Evolutionary conservation across 176 grass and related monocot species (phyloP).

Genomic region (Lolium rigidum): DNA sequence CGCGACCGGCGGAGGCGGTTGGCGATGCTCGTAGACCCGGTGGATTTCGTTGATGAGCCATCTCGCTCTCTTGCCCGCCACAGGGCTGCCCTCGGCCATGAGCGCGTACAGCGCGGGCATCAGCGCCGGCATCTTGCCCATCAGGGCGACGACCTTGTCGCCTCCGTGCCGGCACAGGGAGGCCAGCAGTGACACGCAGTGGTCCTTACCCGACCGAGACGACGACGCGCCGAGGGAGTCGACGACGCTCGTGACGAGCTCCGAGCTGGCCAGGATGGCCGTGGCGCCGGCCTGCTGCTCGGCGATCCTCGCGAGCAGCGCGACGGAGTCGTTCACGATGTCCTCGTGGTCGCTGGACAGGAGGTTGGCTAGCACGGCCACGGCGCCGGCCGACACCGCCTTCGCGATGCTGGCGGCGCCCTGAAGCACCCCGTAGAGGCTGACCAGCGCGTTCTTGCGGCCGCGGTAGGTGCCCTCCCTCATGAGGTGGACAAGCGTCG

Average conservation of each 20-base stretch:
- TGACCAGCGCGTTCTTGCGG: slow-evolving; percentile 71
- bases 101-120: slow-evolving; percentile 76
- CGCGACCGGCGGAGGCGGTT: not conserved
- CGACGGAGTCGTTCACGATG: slow-evolving; percentile 55
- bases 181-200: slow-evolving; percentile 62
- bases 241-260: slow-evolving; percentile 50
- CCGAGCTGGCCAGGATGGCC: slow-evolving; percentile 46
- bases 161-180: slow-evolving; percentile 49
- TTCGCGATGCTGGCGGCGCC: slow-evolving; percentile 32
- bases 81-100: slow-evolving; percentile 51
- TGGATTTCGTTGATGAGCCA: slow-evolving; percentile 80
- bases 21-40: slow-evolving; percentile 47
- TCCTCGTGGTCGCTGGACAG: slow-evolving; percentile 47
- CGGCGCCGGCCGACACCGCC: slow-evolving; percentile 56
- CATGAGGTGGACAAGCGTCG: slow-evolving; percentile 63
- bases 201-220: slow-evolving; percentile 61
- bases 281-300: slow-evolving; percentile 54
- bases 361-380: slow-evolving; percentile 54
- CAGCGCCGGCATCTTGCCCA: slow-evolving; percentile 64
- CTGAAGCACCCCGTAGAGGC: slow-evolving; percentile 64
- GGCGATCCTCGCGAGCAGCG: slow-evolving; percentile 61
- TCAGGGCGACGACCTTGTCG: slow-evolving; percentile 42
- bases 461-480: slow-evolving; percentile 58
- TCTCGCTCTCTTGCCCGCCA: slow-evolving; percentile 57
- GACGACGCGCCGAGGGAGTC: slow-evolving; percentile 55